Percentiles rank a stretch among this genome's conserved stretches.
These are phyloP conservation scores for Salix dunnii DNA, from an alignment of 345 rosid genomes.

Conservation along the genomic window DNA sequence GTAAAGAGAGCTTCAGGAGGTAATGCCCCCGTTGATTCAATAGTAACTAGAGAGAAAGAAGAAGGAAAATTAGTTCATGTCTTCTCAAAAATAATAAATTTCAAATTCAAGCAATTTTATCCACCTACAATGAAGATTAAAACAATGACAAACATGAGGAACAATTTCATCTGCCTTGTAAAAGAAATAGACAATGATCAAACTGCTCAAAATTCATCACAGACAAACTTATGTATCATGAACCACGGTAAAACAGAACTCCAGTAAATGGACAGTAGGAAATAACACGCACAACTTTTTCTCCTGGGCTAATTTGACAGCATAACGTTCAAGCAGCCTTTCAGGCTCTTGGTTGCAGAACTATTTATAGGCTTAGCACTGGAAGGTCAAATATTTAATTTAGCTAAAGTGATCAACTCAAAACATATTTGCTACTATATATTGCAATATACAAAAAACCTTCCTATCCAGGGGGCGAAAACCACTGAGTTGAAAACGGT, in stretches of 20 bases:
- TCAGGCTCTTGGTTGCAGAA: no score
- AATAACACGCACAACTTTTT: no score
- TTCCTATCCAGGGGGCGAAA: background rate
- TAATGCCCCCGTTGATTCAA: conserved; percentile 85
- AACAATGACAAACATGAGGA: background rate
- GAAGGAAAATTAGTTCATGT: background rate
- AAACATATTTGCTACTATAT: no score
- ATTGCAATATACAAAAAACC: background rate
- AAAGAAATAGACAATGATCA: background rate
- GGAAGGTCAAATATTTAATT: background rate
- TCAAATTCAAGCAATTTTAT: background rate
- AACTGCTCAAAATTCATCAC: background rate
- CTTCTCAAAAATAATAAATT: background rate
- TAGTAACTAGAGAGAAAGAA: conserved; percentile 49
- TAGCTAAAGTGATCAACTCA: no score
- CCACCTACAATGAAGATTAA: background rate
- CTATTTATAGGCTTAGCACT: background rate
- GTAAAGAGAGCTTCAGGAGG: conserved; percentile 79
- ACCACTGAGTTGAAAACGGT: background rate
- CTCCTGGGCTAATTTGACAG: background rate
- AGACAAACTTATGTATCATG: background rate
- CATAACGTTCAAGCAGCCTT: background rate
- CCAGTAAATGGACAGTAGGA: no score
- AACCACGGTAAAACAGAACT: background rate
- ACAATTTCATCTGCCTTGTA: no score